phyloP scores from a whole-genome alignment of 257 asterid species.

The Verbascum thapsus region DNA sequence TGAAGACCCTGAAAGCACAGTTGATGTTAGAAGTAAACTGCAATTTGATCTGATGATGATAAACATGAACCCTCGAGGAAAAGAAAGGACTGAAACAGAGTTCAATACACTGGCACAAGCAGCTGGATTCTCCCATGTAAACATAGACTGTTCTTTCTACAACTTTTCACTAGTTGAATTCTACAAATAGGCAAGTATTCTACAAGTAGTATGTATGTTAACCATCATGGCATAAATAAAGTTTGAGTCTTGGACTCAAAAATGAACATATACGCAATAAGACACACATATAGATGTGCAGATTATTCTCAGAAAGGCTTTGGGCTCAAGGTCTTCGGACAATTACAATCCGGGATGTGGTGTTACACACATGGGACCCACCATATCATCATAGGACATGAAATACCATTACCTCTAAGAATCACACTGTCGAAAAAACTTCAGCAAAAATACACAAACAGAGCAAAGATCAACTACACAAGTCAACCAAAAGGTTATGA shows the following conservation, averaged over 20 bases:
- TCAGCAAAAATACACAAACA: too few species aligned
- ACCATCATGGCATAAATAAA: not conserved
- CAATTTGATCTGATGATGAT: slow-evolving; percentile 16
- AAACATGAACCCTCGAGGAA: slow-evolving; percentile 18
- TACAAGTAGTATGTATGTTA: not conserved
- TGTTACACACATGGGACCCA: too few species aligned
- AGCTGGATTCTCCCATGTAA: slow-evolving; percentile 2
- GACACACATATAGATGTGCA: not conserved
- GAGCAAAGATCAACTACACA: too few species aligned
- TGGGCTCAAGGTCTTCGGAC: too few species aligned
- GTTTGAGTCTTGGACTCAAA: too few species aligned
- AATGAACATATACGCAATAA: too few species aligned
- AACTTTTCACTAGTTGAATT: slow-evolving; percentile 1
- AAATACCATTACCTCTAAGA: too few species aligned
- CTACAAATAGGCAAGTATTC: not conserved
- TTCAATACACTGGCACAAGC: slow-evolving; percentile 4
- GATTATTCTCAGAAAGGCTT: too few species aligned
- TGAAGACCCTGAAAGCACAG: slow-evolving; percentile 4
- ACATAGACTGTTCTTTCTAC: not conserved
- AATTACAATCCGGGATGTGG: too few species aligned
- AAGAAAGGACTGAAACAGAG: slow-evolving; percentile 6
- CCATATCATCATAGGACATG: too few species aligned
- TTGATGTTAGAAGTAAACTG: slow-evolving; percentile 15
- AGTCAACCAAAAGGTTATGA: too few species aligned
- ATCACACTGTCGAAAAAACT: too few species aligned